Evolutionary conservation across 768 basidiomycete genomes (phyloP).

Genomic region (Termitomyces sp.): DNA sequence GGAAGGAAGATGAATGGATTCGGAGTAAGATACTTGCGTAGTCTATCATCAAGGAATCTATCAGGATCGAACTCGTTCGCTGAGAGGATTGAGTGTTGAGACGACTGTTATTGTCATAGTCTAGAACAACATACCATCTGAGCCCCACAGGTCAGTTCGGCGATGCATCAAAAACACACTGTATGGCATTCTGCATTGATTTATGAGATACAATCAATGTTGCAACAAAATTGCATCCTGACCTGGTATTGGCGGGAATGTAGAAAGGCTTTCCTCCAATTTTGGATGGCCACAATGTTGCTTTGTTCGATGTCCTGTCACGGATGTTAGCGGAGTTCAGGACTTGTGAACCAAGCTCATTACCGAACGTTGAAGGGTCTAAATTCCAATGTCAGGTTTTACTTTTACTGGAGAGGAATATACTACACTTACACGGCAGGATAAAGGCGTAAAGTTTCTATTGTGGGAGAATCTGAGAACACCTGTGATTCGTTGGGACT

Average conservation of each 20-base stretch:
- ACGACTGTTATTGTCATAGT: background rate
- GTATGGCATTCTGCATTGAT: conserved; percentile 13
- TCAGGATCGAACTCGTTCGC: conserved; percentile 60
- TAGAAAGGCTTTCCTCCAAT: conserved; percentile 27
- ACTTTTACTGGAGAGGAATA: background rate
- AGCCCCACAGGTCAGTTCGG: conserved; percentile 50
- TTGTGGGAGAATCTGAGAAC: background rate
- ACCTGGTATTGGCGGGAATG: conserved; percentile 28
- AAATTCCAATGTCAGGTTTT: background rate
- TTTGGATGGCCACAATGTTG: conserved; percentile 23
- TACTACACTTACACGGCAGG: conserved; percentile 25
- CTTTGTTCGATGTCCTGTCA: conserved; percentile 18
- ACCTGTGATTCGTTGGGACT: background rate
- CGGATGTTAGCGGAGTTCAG: background rate
- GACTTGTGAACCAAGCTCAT: background rate
- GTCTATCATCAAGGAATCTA: conserved; percentile 54
- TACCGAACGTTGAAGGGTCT: conserved; percentile 25
- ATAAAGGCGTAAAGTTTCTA: conserved; percentile 40
- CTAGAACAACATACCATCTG: conserved; percentile 37
- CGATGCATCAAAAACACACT: conserved; percentile 33
- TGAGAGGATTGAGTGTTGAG: conserved; percentile 3
- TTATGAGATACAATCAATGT: conserved; percentile 13
- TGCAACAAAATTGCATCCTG: background rate
- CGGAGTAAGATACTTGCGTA: conserved; percentile 43
- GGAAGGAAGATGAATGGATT: conserved; percentile 69